Conservation (phyloP, 306 rosid species). For the Medicago arabica region DNA sequence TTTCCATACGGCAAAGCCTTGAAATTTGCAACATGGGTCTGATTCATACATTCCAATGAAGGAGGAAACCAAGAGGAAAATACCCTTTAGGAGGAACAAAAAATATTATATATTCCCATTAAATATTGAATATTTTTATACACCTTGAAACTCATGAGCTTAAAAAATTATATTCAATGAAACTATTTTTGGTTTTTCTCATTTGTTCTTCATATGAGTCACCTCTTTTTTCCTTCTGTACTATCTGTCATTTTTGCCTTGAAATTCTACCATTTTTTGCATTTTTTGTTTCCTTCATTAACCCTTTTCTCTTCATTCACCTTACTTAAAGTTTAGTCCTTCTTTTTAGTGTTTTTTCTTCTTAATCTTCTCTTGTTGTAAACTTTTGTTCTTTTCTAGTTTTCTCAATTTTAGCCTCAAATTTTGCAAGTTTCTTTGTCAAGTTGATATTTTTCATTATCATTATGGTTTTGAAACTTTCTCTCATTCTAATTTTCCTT, state of each 20-base stretch:
- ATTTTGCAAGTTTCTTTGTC: constrained; percentile 13
- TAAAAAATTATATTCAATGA: constrained; percentile 30
- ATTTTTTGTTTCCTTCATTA: not conserved
- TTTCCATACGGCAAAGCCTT: constrained; percentile 25
- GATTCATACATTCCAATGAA: constrained; percentile 25
- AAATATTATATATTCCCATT: constrained; percentile 23
- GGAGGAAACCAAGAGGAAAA: constrained; percentile 48
- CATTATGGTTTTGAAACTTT: constrained; percentile 44
- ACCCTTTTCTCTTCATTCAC: not conserved
- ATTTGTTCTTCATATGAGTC: constrained; percentile 20
- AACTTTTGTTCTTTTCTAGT: no score
- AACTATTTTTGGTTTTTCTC: constrained; percentile 56
- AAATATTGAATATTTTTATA: constrained; percentile 10
- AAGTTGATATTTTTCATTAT: constrained; percentile 46
- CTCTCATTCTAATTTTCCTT: constrained; percentile 38
- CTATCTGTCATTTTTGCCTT: not conserved
- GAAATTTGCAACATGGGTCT: constrained; percentile 12
- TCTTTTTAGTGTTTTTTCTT: not conserved
- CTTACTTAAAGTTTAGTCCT: not conserved
- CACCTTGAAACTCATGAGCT: constrained; percentile 22
- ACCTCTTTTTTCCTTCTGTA: not conserved
- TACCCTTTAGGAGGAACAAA: constrained; percentile 29
- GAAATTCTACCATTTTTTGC: not conserved
- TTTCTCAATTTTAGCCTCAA: not conserved
- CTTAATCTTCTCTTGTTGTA: not conserved